Percentiles rank a stretch among this genome's conserved stretches.
phyloP scores from a whole-genome alignment of 176 grass and related monocot species.

The Triticum timopheevii region DNA sequence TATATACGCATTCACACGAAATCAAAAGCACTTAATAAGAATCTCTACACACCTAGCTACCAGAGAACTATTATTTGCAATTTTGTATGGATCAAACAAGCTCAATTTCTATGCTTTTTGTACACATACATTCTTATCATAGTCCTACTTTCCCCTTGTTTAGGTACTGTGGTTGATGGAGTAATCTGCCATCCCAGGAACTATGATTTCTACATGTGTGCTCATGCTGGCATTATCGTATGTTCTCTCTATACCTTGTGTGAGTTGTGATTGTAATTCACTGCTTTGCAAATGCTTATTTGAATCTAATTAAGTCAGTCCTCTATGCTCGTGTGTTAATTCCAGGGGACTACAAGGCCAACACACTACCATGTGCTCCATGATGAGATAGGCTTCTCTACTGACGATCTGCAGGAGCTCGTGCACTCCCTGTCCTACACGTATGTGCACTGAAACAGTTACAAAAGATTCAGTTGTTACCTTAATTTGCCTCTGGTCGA shows the following conservation, averaged over 20 bases:
- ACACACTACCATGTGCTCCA: constrained; percentile 62
- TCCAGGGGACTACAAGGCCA: constrained; percentile 64
- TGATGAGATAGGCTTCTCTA: constrained; percentile 59
- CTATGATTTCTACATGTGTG: constrained; percentile 72
- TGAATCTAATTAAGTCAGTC: not conserved
- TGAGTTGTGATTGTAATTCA: not conserved
- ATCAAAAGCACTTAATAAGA: too few species aligned
- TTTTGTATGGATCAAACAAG: not conserved
- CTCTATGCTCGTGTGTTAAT: not conserved
- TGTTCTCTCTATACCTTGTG: constrained; percentile 3
- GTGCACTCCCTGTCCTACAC: constrained; percentile 69
- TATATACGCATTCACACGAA: too few species aligned
- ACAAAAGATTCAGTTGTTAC: not conserved
- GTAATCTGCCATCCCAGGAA: constrained; percentile 57
- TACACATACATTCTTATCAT: not conserved
- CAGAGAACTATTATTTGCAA: not conserved
- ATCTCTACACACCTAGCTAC: too few species aligned
- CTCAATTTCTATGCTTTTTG: not conserved
- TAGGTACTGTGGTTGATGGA: constrained; percentile 63
- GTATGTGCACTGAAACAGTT: constrained; percentile 23
- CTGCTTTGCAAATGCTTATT: not conserved
- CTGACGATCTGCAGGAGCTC: constrained; percentile 53
- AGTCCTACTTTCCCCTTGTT: not conserved
- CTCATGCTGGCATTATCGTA: constrained; percentile 57
- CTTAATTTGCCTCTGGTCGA: not conserved